phyloP scores from a whole-genome alignment of 2,329 filamentous ascomycete genomes.

The Pseudocercospora musae region DNA sequence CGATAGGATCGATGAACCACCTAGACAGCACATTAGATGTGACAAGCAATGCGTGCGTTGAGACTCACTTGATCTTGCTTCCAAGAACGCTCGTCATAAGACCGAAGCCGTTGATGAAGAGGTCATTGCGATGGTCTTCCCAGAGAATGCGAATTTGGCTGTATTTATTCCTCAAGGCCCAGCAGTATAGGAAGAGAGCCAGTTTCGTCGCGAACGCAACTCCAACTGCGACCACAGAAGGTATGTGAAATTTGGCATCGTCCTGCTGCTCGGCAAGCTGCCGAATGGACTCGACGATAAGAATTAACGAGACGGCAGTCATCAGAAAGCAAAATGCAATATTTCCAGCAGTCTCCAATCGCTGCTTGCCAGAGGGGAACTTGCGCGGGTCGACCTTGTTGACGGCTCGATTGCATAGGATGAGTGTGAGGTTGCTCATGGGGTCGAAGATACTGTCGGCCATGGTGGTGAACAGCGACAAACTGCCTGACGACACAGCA shows the following conservation, averaged over 20 bases:
- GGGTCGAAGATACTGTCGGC: slow-evolving; percentile 91
- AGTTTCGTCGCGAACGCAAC: slow-evolving; percentile 86
- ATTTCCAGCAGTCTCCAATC: slow-evolving; percentile 92
- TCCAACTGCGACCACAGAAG: slow-evolving; percentile 79
- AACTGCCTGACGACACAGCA: slow-evolving; percentile 79
- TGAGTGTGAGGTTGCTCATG: slow-evolving; percentile 75
- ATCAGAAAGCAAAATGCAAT: slow-evolving; percentile 96
- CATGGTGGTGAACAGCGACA: slow-evolving; percentile 97
- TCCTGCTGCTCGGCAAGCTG: slow-evolving; percentile 58
- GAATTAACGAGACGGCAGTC: slow-evolving; percentile 84
- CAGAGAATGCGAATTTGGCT: slow-evolving; percentile 87
- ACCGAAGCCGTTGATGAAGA: slow-evolving; percentile 90
- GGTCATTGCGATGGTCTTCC: slow-evolving; percentile 95
- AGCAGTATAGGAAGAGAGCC: slow-evolving; percentile 83
- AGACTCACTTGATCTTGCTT: slow-evolving; percentile 61
- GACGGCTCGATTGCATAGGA: slow-evolving; percentile 83
- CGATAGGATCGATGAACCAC: slow-evolving; percentile 95
- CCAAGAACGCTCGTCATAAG: slow-evolving; percentile 89
- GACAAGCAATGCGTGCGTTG: background rate
- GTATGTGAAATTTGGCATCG: slow-evolving; percentile 68
- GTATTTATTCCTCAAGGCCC: slow-evolving; percentile 84
- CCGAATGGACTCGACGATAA: slow-evolving; percentile 81
- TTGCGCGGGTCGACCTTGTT: slow-evolving; percentile 78
- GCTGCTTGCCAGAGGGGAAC: slow-evolving; percentile 88
- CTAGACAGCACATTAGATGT: background rate